phyloP scores from a whole-genome alignment of 495 filamentous ascomycete genomes.

The Corynascus novoguineensis region DNA sequence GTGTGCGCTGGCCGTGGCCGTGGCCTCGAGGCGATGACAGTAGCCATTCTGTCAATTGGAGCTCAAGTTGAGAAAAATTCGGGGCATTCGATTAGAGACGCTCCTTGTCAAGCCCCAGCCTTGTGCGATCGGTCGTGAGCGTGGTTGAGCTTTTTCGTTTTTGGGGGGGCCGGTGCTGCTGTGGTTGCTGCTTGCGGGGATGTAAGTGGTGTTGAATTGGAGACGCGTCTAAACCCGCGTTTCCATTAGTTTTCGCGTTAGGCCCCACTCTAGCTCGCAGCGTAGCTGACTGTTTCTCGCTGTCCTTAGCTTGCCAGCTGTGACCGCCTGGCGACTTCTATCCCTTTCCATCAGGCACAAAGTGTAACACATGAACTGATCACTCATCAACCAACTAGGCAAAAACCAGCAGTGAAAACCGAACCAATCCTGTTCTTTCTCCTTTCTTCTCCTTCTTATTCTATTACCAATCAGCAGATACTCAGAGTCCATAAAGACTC shows the following conservation, averaged over 20 bases:
- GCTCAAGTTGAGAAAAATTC: not conserved
- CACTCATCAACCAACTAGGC: slow-evolving; percentile 1
- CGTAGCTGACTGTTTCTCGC: not conserved
- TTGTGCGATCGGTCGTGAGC: not conserved
- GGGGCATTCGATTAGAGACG: not conserved
- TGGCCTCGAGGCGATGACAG: slow-evolving; percentile 42
- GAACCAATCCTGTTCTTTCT: no score
- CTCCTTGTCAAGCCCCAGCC: no score
- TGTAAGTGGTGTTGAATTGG: not conserved
- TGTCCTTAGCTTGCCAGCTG: slow-evolving; percentile 15
- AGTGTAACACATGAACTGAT: not conserved
- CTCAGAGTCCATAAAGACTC: not conserved
- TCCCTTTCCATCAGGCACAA: slow-evolving; percentile 6
- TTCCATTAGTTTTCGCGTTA: slow-evolving; percentile 26
- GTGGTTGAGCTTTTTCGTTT: not conserved
- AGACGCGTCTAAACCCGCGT: slow-evolving; percentile 34
- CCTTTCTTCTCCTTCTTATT: no score
- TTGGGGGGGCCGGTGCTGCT: slow-evolving; percentile 2
- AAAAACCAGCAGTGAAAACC: slow-evolving; percentile 1
- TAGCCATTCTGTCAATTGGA: slow-evolving; percentile 38
- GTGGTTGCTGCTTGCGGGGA: not conserved
- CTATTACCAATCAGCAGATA: slow-evolving; percentile 5
- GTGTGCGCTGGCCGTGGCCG: slow-evolving; percentile 50
- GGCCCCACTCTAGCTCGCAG: not conserved
- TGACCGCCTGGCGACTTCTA: slow-evolving; percentile 5